A percentile compares a stretch with the other conserved stretches of the same genome.
Evolutionary conservation across 306 rosid species (phyloP).

Genomic region (Sicyos edulis): DNA sequence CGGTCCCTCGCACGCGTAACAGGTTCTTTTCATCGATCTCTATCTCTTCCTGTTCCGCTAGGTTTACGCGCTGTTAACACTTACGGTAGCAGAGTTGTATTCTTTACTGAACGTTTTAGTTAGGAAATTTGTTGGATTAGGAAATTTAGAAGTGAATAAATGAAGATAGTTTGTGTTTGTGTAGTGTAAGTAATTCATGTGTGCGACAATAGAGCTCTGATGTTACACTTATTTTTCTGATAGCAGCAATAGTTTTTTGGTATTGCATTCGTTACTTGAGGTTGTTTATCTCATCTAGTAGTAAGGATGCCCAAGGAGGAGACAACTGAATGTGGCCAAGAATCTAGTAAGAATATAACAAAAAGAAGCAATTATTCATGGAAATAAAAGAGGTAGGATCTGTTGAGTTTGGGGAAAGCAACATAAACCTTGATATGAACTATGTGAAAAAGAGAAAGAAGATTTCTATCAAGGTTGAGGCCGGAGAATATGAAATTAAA

Average conservation of each 20-base stretch:
- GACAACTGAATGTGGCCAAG: too few species aligned
- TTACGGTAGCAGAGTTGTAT: background rate
- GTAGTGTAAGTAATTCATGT: background rate
- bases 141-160: background rate
- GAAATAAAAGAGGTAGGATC: background rate
- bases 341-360: too few species aligned
- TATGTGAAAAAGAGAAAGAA: slow-evolving; percentile 6
- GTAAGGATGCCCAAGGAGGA: too few species aligned
- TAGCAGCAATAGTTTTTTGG: background rate
- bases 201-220: background rate
- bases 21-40: background rate
- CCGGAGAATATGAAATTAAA: background rate
- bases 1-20: background rate
- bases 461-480: slow-evolving; percentile 8
- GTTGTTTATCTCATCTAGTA: background rate
- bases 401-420: background rate
- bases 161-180: background rate
- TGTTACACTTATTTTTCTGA: slow-evolving; percentile 1
- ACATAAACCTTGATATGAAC: background rate
- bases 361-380: too few species aligned
- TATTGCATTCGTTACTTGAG: background rate
- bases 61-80: background rate
- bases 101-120: background rate
- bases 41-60: background rate
- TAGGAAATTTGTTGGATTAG: slow-evolving; percentile 1